Percentiles rank a stretch among this genome's conserved stretches.
phyloP scores from a whole-genome alignment of 148 eudicot genomes.

The Amaranthus palmeri region DNA sequence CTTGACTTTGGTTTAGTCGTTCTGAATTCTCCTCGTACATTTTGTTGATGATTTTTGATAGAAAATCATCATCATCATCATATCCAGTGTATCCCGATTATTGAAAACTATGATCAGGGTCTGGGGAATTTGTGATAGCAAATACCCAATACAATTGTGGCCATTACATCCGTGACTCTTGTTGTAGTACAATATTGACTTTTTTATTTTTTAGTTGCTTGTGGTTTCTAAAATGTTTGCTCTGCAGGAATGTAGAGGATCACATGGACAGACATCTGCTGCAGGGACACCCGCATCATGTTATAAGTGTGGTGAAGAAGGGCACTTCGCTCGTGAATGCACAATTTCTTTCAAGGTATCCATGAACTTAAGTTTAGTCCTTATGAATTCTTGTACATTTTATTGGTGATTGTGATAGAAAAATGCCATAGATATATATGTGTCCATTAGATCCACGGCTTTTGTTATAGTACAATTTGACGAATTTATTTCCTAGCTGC shows the following conservation, averaged over 20 bases:
- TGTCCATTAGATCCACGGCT: no score
- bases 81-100: no score
- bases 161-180: not conserved
- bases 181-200: not conserved
- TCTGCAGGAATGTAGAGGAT: constrained; percentile 39
- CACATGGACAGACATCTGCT: constrained; percentile 41
- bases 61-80: no score
- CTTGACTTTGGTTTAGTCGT: not conserved
- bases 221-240: constrained; percentile 19
- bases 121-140: no score
- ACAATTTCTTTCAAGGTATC: constrained; percentile 47
- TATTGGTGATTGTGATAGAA: no score
- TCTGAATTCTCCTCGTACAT: not conserved
- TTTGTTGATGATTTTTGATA: not conserved
- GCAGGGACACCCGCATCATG: constrained; percentile 45
- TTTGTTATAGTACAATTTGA: no score
- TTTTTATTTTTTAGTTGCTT: not conserved
- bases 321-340: constrained; percentile 83
- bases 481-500: not conserved
- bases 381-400: no score
- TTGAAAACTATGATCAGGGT: no score
- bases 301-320: constrained; percentile 67
- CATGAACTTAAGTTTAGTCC: not conserved
- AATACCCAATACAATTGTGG: no score
- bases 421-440: no score